A percentile compares a stretch with the other conserved stretches of the same genome.
Evolutionary conservation across 2,329 filamentous ascomycete species (phyloP).

Genomic region (Cytospora piceae): DNA sequence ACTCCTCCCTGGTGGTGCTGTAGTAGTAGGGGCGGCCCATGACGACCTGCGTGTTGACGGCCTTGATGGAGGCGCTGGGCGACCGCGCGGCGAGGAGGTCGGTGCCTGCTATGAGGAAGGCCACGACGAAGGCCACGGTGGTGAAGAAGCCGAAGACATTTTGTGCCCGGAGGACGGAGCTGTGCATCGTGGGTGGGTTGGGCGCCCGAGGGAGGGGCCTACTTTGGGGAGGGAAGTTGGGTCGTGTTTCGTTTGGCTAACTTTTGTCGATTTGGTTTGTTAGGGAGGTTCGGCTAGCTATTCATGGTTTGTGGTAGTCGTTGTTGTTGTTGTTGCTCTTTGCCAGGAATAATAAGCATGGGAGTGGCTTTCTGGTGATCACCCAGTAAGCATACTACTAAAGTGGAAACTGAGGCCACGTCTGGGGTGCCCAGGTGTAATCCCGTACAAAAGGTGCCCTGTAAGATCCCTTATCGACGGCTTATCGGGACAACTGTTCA

Average conservation of each 20-base stretch:
- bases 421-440: constrained; percentile 4
- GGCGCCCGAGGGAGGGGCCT: background rate
- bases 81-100: constrained; percentile 72
- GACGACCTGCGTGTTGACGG: constrained; percentile 86
- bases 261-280: background rate
- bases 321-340: background rate
- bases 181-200: constrained; percentile 70
- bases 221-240: background rate
- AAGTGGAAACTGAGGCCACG: constrained; percentile 20
- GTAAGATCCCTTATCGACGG: background rate
- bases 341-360: background rate
- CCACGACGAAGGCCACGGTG: constrained; percentile 83
- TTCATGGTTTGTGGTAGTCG: constrained; percentile 2
- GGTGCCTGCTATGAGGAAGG: constrained; percentile 77
- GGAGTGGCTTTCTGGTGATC: constrained; percentile 10
- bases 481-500: constrained; percentile 1
- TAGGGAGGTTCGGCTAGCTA: background rate
- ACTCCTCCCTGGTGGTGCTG: constrained; percentile 89
- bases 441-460: background rate
- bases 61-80: constrained; percentile 63
- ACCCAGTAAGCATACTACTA: background rate
- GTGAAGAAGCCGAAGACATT: constrained; percentile 99
- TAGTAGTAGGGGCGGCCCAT: constrained; percentile 97
- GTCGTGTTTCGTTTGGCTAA: background rate
- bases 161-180: constrained; percentile 80